A percentile compares a stretch with the other conserved stretches of the same genome.
phyloP scores from a whole-genome alignment of 768 basidiomycete genomes.

The Mycena pura region DNA sequence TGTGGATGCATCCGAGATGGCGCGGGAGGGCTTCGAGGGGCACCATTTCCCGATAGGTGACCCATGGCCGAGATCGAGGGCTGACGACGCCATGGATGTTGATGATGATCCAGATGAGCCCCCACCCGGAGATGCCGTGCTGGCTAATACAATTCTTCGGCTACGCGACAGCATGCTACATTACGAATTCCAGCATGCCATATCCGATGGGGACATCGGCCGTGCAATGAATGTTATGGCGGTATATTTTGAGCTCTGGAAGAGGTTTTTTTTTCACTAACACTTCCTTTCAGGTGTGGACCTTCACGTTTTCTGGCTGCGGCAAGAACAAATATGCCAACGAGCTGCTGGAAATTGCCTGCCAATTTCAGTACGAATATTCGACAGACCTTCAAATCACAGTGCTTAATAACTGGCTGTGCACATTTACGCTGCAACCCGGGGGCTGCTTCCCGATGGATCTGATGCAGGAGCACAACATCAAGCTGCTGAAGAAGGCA shows the following conservation, averaged over 20 bases:
- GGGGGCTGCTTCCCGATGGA: conserved; percentile 5
- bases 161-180: conserved; percentile 5
- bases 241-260: neutral
- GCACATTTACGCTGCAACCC: neutral
- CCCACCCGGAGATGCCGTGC: neutral
- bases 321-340: conserved; percentile 7
- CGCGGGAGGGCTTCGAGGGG: neutral
- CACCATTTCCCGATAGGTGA: neutral
- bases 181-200: conserved; percentile 8
- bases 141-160: neutral
- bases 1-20: neutral
- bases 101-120: neutral
- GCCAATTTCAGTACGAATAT: conserved; percentile 4
- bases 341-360: neutral
- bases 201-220: conserved; percentile 4
- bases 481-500: conserved; percentile 7
- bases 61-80: neutral
- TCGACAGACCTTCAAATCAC: neutral
- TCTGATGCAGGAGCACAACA: conserved; percentile 2
- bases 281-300: neutral
- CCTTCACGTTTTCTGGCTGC: conserved; percentile 3
- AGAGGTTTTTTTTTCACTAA: neutral
- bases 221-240: conserved; percentile 8
- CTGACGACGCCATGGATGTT: neutral
- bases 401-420: neutral